phyloP scores from a whole-genome alignment of 371 early-diverging fungal genomes.

The Mortierella sp. region DNA sequence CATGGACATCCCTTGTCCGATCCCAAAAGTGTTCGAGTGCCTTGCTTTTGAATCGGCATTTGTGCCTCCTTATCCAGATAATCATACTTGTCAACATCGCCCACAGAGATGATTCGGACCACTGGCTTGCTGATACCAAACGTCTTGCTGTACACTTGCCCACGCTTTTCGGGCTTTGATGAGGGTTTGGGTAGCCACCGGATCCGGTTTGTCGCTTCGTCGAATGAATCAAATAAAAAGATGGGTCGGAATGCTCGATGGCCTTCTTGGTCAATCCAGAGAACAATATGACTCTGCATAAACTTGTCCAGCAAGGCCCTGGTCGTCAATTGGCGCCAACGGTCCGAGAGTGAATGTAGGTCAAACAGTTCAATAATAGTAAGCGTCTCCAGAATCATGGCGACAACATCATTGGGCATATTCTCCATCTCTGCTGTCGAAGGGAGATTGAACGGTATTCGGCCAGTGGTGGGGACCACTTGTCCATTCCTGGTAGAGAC shows the following conservation, averaged over 20 bases:
- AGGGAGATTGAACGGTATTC: conserved; percentile 36
- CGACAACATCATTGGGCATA: conserved; percentile 47
- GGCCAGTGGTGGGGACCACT: conserved; percentile 8
- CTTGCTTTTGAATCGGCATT: conserved; percentile 44
- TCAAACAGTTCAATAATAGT: conserved; percentile 44
- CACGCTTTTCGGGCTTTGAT: conserved; percentile 29
- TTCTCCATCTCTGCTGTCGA: conserved; percentile 52
- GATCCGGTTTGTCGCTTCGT: conserved; percentile 50
- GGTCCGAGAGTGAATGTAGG: conserved; percentile 39
- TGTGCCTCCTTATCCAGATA: conserved; percentile 51
- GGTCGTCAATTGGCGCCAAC: conserved; percentile 47
- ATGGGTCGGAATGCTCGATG: conserved; percentile 47
- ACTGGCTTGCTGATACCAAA: conserved; percentile 48
- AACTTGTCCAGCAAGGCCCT: conserved; percentile 50
- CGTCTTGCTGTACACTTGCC: conserved; percentile 52
- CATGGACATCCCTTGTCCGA: conserved; percentile 52
- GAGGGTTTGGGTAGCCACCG: conserved; percentile 38
- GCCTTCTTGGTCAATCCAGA: conserved; percentile 51
- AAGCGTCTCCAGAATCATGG: conserved; percentile 45
- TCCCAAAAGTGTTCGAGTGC: conserved; percentile 41
- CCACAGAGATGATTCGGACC: conserved; percentile 49
- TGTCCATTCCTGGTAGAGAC: neutral
- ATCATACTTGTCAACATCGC: conserved; percentile 47
- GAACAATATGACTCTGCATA: conserved; percentile 32
- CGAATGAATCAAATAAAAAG: conserved; percentile 50